A percentile compares a stretch with the other conserved stretches of the same genome.
These are phyloP conservation scores for Pelargonium citronellum DNA, from an alignment of 441 rosid genomes.

Conservation along the genomic window DNA sequence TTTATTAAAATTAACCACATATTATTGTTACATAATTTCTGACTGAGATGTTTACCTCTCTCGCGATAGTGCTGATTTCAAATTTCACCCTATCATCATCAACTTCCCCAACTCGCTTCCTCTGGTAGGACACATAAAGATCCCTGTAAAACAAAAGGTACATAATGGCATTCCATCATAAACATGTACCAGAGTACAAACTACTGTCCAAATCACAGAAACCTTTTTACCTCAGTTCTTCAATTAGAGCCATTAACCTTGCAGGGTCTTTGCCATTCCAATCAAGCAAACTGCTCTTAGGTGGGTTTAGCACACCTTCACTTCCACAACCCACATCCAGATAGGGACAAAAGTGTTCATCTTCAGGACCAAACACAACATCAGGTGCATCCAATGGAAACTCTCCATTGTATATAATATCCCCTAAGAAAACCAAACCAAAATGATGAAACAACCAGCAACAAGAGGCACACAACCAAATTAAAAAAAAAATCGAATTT, in stretches of 20 bases:
- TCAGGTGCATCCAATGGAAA: constrained; percentile 72
- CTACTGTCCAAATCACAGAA: constrained; percentile 11
- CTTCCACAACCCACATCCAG: constrained; percentile 24
- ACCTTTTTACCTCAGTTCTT: constrained; percentile 56
- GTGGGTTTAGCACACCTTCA: constrained; percentile 23
- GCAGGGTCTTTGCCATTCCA: constrained; percentile 73
- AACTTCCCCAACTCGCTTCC: constrained; percentile 58
- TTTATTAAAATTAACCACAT: too few relatives aligned
- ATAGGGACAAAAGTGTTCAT: constrained; percentile 66
- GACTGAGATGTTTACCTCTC: constrained; percentile 52
- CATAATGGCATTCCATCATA: not conserved
- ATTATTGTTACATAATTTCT: not conserved
- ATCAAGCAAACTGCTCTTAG: constrained; percentile 39
- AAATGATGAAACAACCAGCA: not conserved
- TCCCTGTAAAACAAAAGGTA: constrained; percentile 40
- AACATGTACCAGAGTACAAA: not conserved
- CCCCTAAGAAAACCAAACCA: constrained; percentile 46
- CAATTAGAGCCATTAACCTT: constrained; percentile 49
- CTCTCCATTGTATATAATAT: constrained; percentile 72
- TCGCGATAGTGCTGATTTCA: constrained; percentile 80
- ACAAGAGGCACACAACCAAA: not conserved
- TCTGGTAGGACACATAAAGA: constrained; percentile 55
- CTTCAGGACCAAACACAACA: constrained; percentile 72
- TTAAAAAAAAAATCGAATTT: not conserved
- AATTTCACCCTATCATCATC: constrained; percentile 81